Conservation (phyloP, 139 green algal genomes). For the Chlamydomonas eustigma region DNA sequence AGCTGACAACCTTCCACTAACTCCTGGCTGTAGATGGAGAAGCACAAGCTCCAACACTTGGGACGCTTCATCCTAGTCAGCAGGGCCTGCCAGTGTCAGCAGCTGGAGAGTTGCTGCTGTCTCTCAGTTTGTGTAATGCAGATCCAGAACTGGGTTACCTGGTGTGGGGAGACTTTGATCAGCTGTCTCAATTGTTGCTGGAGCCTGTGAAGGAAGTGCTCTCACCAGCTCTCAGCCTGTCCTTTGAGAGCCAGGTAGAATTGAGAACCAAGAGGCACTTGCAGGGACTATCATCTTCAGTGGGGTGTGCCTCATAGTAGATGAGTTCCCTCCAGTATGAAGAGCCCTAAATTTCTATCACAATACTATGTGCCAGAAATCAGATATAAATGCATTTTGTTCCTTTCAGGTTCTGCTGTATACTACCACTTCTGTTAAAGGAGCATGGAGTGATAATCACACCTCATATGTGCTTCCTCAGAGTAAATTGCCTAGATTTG, state of each 20-base stretch:
- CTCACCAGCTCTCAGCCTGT: constrained; percentile 7
- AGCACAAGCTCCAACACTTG: too few relatives aligned
- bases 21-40: too few relatives aligned
- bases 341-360: neutral
- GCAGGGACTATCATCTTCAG: neutral
- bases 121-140: constrained; percentile 39
- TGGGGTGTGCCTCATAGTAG: neutral
- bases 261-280: neutral
- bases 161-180: constrained; percentile 22
- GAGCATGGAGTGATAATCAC: constrained; percentile 19
- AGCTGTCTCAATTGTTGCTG: constrained; percentile 23
- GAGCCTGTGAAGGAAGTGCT: constrained; percentile 14
- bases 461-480: constrained; percentile 21
- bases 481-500: constrained; percentile 33
- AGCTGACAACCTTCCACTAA: too few relatives aligned
- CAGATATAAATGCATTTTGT: neutral
- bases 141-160: constrained; percentile 17
- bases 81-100: constrained; percentile 13
- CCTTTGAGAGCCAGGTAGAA: constrained; percentile 23
- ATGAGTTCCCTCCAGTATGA: neutral
- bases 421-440: constrained; percentile 6
- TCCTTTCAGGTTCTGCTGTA: constrained; percentile 32
- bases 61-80: too few relatives aligned
- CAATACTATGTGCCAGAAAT: neutral
- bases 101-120: constrained; percentile 20